These are phyloP conservation scores for Heliamphora pulchella DNA, from an alignment of 179 eudicot genomes.

Conservation along the genomic window DNA sequence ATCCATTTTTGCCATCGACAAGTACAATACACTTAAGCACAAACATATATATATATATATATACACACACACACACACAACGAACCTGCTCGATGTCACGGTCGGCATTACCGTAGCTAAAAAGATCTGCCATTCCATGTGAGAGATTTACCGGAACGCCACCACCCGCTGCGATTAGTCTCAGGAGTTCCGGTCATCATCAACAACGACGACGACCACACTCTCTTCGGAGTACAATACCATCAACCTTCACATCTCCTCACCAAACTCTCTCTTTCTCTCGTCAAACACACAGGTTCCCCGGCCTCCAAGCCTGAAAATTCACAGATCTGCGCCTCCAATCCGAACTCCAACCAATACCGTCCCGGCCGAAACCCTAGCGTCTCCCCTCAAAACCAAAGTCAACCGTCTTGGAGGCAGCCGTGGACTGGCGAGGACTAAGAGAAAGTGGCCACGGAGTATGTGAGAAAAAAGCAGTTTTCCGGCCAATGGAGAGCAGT, in stretches of 20 bases:
- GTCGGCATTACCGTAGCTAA: constrained; percentile 64
- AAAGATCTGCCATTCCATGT: constrained; percentile 99
- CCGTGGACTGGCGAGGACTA: not conserved
- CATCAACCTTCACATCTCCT: constrained; percentile 21
- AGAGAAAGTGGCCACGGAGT: not conserved
- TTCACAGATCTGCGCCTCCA: constrained; percentile 14
- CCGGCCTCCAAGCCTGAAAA: not conserved
- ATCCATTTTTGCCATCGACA: not conserved
- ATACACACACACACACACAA: not conserved
- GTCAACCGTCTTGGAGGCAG: not conserved
- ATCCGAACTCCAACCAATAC: not conserved
- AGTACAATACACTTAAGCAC: not conserved
- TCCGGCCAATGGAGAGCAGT: not conserved
- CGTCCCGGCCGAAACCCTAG: constrained; percentile 16
- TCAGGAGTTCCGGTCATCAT: constrained; percentile 69
- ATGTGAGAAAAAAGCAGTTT: constrained; percentile 1
- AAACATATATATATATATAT: not conserved
- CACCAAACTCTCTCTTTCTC: constrained; percentile 11
- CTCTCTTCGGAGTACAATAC: constrained; percentile 24
- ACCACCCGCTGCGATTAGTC: constrained; percentile 52
- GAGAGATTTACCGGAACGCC: constrained; percentile 41
- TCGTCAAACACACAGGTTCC: not conserved
- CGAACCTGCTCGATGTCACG: constrained; percentile 90
- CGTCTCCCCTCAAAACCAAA: not conserved
- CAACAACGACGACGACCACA: constrained; percentile 36